Conservation (phyloP, 345 rosid genomes). For the Moringa oleifera region DNA sequence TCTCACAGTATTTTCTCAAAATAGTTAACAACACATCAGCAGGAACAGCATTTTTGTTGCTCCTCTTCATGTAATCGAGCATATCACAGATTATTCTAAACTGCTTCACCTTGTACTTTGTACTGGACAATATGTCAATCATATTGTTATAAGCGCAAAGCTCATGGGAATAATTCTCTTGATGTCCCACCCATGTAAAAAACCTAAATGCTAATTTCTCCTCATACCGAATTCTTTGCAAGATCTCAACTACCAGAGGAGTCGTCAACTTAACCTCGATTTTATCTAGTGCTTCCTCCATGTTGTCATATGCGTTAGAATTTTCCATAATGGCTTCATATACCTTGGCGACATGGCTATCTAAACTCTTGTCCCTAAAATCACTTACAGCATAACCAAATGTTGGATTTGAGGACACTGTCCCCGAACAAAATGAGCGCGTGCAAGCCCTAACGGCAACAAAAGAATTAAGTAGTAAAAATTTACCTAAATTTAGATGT, state of each 20-base stretch:
- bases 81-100: slow-evolving; percentile 74
- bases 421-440: slow-evolving; percentile 20
- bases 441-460: not conserved
- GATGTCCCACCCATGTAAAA: slow-evolving; percentile 74
- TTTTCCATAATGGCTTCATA: slow-evolving; percentile 42
- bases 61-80: slow-evolving; percentile 85
- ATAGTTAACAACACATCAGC: slow-evolving; percentile 48
- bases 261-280: slow-evolving; percentile 48
- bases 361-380: slow-evolving; percentile 13
- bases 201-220: slow-evolving; percentile 76
- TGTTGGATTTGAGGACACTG: slow-evolving; percentile 4
- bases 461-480: slow-evolving; percentile 4
- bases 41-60: slow-evolving; percentile 42
- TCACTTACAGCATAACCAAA: slow-evolving; percentile 6
- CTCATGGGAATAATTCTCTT: slow-evolving; percentile 60
- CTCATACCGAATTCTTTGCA: slow-evolving; percentile 63
- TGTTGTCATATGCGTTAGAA: slow-evolving; percentile 31
- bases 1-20: slow-evolving; percentile 63
- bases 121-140: slow-evolving; percentile 79
- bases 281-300: slow-evolving; percentile 61
- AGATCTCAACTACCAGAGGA: slow-evolving; percentile 51
- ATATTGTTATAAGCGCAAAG: slow-evolving; percentile 55
- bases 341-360: slow-evolving; percentile 40
- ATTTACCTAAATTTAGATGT: not conserved
- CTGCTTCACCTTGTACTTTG: slow-evolving; percentile 72